Evolutionary conservation across 106 monocot genomes (phyloP).

Genomic region (Acorus gramineus): DNA sequence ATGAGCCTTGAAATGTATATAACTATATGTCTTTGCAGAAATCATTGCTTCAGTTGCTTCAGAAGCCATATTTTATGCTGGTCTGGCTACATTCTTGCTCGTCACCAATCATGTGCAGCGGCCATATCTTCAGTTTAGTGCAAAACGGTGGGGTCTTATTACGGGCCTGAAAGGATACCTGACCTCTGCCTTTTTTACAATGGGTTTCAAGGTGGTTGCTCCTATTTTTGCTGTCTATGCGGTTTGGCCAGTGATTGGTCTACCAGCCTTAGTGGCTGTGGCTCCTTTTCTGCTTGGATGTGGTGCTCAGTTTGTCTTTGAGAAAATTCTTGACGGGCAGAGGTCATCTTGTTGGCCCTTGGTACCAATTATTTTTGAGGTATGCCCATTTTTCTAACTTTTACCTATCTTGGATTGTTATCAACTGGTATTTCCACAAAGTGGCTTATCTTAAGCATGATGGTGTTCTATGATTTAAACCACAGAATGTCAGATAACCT

Average conservation of each 20-base stretch:
- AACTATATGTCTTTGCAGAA: conserved; percentile 28
- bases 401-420: too few species aligned
- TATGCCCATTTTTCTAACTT: conserved; percentile 1
- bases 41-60: conserved; percentile 39
- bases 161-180: conserved; percentile 55
- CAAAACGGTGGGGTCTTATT: conserved; percentile 60
- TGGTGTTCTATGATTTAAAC: too few species aligned
- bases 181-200: conserved; percentile 52
- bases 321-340: conserved; percentile 19
- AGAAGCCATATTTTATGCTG: conserved; percentile 53
- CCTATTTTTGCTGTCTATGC: conserved; percentile 42
- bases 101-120: conserved; percentile 40
- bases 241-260: conserved; percentile 52
- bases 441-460: too few species aligned
- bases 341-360: conserved; percentile 66
- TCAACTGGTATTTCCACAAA: too few species aligned
- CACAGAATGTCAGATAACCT: too few species aligned
- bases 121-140: conserved; percentile 61
- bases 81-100: conserved; percentile 39
- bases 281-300: conserved; percentile 65
- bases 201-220: conserved; percentile 62
- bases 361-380: conserved; percentile 75
- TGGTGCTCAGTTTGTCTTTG: conserved; percentile 52
- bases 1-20: neutral
- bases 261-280: conserved; percentile 41